These are phyloP conservation scores for Primulina tabacum DNA, from an alignment of 257 asterid genomes.

Conservation along the genomic window DNA sequence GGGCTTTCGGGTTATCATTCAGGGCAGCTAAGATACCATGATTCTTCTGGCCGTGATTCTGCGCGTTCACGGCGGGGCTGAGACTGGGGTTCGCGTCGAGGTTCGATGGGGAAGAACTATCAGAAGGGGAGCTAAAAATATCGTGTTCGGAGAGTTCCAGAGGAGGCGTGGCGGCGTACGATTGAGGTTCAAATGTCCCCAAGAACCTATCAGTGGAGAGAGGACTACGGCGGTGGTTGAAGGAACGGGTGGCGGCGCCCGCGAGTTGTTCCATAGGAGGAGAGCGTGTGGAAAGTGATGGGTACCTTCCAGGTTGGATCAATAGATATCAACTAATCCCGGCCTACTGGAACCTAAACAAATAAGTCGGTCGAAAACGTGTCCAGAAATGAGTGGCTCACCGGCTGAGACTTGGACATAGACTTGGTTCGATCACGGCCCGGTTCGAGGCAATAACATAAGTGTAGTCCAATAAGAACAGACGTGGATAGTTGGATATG, in stretches of 20 bases:
- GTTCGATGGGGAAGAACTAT: conserved; percentile 28
- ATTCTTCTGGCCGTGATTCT: conserved; percentile 15
- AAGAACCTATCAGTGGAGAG: conserved; percentile 38
- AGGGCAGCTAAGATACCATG: conserved; percentile 62
- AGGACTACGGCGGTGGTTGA: conserved; percentile 24
- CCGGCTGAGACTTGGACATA: too few relatives aligned
- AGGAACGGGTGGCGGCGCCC: conserved; percentile 34
- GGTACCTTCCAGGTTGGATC: neutral
- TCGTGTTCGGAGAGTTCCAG: conserved; percentile 62
- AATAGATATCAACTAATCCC: too few relatives aligned
- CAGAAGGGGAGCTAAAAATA: conserved; percentile 45
- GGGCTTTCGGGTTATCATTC: conserved; percentile 27
- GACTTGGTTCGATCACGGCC: too few relatives aligned
- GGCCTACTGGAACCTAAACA: too few relatives aligned
- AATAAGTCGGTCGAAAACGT: neutral
- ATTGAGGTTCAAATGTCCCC: conserved; percentile 28
- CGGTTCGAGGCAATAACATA: too few relatives aligned
- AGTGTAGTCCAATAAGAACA: too few relatives aligned
- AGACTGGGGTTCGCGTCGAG: conserved; percentile 24
- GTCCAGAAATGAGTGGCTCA: neutral
- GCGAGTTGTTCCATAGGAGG: conserved; percentile 32
- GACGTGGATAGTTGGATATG: too few relatives aligned
- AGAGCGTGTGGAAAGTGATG: neutral
- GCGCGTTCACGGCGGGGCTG: conserved; percentile 10
- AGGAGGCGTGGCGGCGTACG: conserved; percentile 28